Evolutionary conservation across 2,329 filamentous ascomycete genomes (phyloP), one percentile per base, ranked within the genome.

Genomic region (Colletotrichum agaves): DNA sequence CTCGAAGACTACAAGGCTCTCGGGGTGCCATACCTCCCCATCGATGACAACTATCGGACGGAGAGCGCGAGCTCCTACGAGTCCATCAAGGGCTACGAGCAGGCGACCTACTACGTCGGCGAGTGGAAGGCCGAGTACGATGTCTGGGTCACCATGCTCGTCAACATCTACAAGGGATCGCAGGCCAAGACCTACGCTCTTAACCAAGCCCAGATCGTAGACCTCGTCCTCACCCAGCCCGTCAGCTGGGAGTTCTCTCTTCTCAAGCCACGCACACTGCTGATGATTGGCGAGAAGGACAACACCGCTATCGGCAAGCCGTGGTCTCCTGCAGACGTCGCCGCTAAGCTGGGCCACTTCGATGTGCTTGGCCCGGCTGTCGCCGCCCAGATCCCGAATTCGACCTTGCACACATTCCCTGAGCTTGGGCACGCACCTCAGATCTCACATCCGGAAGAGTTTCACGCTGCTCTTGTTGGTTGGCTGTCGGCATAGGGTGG

Each of bases 81-180:
- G 3, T 80, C 80, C 13, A 84, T 86, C 73, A 78, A 76, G 44
- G 76, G 71, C 27, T 86, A 85, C 73, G 78, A 85, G 75, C 79
- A 84, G 69, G 71, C 74, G 5, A 81, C 82, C 15, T 86, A 85
- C 75, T 85, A 86, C 72, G 78, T 80, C 3, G 79, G 79, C 44
- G 76, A 79, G 19, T 87, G 85, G 86, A 74, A 79, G 44, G 72
- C 77, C 2, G 76, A 77, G 10, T 88, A 87, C 74, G 84, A 87
- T 69, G 75, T 80, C 12, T 87, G 85, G 85, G 85, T 86, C 56
- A 79, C 81, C 47, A 87, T 88, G 86, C 79, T 86, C 15, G 78
- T 81, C 65, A 81, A 83, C 62, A 78, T 87, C 57, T 88, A 88
- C 76, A 70, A 79, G 60, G 81, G 84, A 6, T 77, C 78, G 31